Conservation (phyloP, 2,329 filamentous ascomycete species). For the Cytospora paraplurivora region DNA sequence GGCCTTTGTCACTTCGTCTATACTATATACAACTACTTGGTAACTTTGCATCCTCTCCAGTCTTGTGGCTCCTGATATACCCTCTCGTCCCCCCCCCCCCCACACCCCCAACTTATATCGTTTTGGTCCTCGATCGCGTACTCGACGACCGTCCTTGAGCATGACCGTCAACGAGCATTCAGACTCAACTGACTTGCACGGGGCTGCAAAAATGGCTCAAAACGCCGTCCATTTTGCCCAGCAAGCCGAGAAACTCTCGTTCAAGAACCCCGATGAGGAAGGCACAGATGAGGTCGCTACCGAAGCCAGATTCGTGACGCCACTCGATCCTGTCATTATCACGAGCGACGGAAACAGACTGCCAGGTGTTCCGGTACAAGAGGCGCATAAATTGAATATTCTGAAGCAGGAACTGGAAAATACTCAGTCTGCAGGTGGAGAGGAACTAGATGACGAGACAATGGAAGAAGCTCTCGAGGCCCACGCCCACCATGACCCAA, state of each 20-base stretch:
- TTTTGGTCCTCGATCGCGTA: neutral
- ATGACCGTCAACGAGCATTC: constrained; percentile 12
- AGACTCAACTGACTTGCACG: neutral
- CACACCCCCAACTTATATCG: no score
- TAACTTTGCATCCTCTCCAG: neutral
- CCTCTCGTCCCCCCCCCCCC: neutral
- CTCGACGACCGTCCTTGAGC: neutral
- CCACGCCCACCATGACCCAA: constrained; percentile 40
- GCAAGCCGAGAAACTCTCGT: constrained; percentile 62
- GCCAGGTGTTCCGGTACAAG: constrained; percentile 68
- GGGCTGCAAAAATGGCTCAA: constrained; percentile 35
- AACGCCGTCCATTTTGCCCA: constrained; percentile 59
- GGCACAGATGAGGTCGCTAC: constrained; percentile 53
- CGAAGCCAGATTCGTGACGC: constrained; percentile 66
- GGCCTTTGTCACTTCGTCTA: neutral
- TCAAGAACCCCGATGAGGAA: constrained; percentile 39
- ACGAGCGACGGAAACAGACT: constrained; percentile 68
- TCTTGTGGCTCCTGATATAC: neutral
- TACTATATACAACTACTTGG: no score
- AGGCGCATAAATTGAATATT: constrained; percentile 70
- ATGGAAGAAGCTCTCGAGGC: constrained; percentile 38
- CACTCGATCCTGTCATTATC: constrained; percentile 70
- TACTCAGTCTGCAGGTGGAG: constrained; percentile 13
- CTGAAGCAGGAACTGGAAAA: constrained; percentile 54
- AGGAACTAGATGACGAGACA: constrained; percentile 30